These are phyloP conservation scores for Cyclostephanos tholiformis DNA, from an alignment of 108 stramenopile species.

Conservation along the genomic window DNA sequence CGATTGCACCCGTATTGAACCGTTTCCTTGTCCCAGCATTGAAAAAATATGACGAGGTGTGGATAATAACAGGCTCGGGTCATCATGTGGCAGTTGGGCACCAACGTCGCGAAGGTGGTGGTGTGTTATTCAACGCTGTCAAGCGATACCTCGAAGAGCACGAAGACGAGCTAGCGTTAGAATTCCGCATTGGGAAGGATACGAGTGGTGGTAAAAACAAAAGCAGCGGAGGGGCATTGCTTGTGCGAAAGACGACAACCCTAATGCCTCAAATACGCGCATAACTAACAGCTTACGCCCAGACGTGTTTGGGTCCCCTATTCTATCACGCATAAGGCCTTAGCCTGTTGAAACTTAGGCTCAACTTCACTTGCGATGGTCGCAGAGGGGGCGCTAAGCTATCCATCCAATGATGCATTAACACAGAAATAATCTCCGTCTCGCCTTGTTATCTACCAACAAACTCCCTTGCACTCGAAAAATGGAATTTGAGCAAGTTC, in stretches of 20 bases:
- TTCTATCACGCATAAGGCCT: too few species aligned
- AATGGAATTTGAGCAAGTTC: background rate
- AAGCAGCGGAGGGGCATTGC: conserved; percentile 44
- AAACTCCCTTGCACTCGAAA: background rate
- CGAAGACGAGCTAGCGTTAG: conserved; percentile 34
- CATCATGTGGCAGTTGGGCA: conserved; percentile 48
- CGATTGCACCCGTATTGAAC: conserved; percentile 41
- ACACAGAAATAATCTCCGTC: background rate
- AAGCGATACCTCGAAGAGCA: conserved; percentile 36
- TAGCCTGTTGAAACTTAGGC: too few species aligned
- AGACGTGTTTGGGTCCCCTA: background rate
- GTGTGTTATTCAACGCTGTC: conserved; percentile 51
- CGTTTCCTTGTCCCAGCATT: conserved; percentile 39
- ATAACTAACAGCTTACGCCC: background rate
- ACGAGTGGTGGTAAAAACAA: conserved; percentile 34
- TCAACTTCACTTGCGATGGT: background rate
- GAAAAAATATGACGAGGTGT: conserved; percentile 39
- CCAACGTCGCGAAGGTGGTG: conserved; percentile 48
- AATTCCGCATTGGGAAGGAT: conserved; percentile 44
- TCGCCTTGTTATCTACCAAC: background rate
- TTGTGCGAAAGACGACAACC: conserved; percentile 30
- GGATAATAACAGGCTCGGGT: conserved; percentile 47
- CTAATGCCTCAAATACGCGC: background rate
- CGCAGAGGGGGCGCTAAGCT: background rate
- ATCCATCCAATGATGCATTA: background rate